Evolutionary conservation across 2,329 filamentous ascomycete species (phyloP).

Genomic region (Colletotrichum sp.): DNA sequence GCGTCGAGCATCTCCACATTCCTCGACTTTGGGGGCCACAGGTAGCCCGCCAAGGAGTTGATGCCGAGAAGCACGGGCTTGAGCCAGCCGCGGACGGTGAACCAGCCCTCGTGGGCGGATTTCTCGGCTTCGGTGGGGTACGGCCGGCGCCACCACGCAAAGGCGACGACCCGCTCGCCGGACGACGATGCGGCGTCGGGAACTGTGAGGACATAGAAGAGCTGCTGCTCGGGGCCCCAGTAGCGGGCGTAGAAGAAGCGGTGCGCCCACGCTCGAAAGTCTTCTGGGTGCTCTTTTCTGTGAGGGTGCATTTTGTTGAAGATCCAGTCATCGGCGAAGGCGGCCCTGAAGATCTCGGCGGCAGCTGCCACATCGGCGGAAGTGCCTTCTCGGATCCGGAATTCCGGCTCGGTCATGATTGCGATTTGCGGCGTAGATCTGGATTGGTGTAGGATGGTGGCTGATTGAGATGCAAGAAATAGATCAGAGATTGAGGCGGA

Average conservation of each 20-base stretch:
- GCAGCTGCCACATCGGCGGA: constrained; percentile 32
- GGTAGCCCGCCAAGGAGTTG: constrained; percentile 27
- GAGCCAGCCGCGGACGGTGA: constrained; percentile 30
- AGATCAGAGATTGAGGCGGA: not conserved
- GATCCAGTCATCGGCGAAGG: constrained; percentile 34
- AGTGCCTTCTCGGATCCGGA: constrained; percentile 35
- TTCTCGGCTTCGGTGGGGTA: constrained; percentile 8
- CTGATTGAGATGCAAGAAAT: not conserved
- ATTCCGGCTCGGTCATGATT: constrained; percentile 19
- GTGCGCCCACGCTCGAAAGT: constrained; percentile 24
- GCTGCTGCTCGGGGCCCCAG: constrained; percentile 33
- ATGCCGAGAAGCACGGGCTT: constrained; percentile 29
- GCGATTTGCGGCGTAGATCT: not conserved
- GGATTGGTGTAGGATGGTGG: not conserved
- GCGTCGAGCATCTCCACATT: constrained; percentile 24
- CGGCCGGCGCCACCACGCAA: constrained; percentile 39
- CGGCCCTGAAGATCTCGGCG: constrained; percentile 30
- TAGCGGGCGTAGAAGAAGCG: constrained; percentile 35
- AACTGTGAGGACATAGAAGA: constrained; percentile 32
- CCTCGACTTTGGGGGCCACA: constrained; percentile 28
- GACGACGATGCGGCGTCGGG: constrained; percentile 21
- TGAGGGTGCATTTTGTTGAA: constrained; percentile 37
- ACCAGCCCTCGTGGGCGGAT: constrained; percentile 12
- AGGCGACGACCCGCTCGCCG: constrained; percentile 29
- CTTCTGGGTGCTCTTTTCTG: constrained; percentile 25